A percentile compares a stretch with the other conserved stretches of the same genome.
Evolutionary conservation across 371 early-diverging fungal genomes (phyloP).

Genomic region (Gilbertella persicaria): DNA sequence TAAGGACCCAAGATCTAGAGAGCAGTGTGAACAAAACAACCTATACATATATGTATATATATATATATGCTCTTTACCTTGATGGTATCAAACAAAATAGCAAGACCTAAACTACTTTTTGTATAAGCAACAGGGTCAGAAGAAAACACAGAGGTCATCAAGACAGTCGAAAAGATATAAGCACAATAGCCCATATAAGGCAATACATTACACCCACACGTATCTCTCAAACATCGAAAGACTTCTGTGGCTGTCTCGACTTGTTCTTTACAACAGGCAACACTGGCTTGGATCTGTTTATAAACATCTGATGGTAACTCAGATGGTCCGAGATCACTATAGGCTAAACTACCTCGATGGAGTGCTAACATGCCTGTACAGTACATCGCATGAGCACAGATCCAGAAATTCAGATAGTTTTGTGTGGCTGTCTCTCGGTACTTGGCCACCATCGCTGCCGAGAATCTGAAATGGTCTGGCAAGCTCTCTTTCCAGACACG

Average conservation of each 20-base stretch:
- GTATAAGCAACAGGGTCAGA: conserved; percentile 32
- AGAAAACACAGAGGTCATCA: conserved; percentile 49
- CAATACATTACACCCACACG: conserved; percentile 40
- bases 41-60: background rate
- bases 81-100: conserved; percentile 29
- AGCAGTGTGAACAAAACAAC: background rate
- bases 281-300: conserved; percentile 29
- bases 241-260: conserved; percentile 40
- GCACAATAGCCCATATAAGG: conserved; percentile 52
- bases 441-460: conserved; percentile 14
- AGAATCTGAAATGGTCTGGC: conserved; percentile 35
- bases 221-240: conserved; percentile 34
- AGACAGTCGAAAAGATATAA: conserved; percentile 46
- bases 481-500: conserved; percentile 32
- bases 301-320: conserved; percentile 23
- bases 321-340: conserved; percentile 28
- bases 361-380: conserved; percentile 39
- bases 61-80: conserved; percentile 6
- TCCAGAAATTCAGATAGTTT: conserved; percentile 40
- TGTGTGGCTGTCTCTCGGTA: conserved; percentile 33
- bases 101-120: conserved; percentile 34
- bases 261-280: conserved; percentile 31
- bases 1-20: conserved; percentile 27
- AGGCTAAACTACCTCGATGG: conserved; percentile 48
- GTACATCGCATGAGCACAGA: conserved; percentile 44